These are phyloP conservation scores for Termitomyces eurrhizus DNA, from an alignment of 768 basidiomycete species.

Conservation along the genomic window DNA sequence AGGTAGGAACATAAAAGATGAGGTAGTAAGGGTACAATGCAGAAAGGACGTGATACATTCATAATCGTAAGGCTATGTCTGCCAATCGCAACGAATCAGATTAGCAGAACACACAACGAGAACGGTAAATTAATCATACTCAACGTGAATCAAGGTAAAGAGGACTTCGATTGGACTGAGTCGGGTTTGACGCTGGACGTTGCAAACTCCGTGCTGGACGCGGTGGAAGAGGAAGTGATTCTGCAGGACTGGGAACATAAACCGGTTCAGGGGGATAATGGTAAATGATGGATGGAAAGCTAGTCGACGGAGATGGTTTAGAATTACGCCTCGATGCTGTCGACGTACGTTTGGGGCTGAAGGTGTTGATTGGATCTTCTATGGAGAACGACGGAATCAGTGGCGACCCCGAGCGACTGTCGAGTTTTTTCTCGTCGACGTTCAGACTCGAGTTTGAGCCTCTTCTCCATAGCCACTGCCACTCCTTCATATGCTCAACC, in stretches of 20 bases:
- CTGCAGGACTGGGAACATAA: neutral
- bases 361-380: slow-evolving; percentile 41
- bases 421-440: neutral
- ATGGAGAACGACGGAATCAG: slow-evolving; percentile 51
- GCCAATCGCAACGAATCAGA: neutral
- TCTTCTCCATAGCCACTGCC: slow-evolving; percentile 10
- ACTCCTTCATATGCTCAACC: slow-evolving; percentile 1
- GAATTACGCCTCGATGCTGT: neutral
- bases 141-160: neutral
- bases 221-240: slow-evolving; percentile 22
- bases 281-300: neutral
- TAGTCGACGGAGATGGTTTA: slow-evolving; percentile 1
- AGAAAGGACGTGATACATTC: too few species aligned
- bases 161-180: slow-evolving; percentile 3
- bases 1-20: neutral
- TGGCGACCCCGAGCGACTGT: slow-evolving; percentile 27
- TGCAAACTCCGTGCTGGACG: slow-evolving; percentile 24
- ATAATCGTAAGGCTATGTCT: neutral
- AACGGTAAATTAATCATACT: neutral
- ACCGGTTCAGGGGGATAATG: neutral
- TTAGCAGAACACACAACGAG: slow-evolving; percentile 3
- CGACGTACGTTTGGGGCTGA: slow-evolving; percentile 19
- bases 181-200: slow-evolving; percentile 9
- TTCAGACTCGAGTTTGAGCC: neutral
- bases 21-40: too few species aligned